phyloP scores from a whole-genome alignment of 1,284 basidiomycete genomes.

The Cutaneotrichosporon cavernicola region DNA sequence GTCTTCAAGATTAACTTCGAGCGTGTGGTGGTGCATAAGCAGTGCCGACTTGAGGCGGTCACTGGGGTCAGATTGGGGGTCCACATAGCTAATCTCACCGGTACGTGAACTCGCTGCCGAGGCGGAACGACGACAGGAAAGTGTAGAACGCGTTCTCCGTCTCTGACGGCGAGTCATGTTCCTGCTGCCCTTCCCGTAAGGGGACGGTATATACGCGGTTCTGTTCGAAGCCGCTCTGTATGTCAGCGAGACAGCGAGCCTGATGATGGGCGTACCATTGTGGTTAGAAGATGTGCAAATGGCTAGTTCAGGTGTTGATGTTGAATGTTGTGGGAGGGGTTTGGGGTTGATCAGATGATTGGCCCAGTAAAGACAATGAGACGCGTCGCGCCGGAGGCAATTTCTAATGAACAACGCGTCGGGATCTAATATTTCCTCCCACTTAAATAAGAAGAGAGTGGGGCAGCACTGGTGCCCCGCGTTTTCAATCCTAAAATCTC shows the following conservation, averaged over 20 bases:
- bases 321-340: not conserved
- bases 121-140: constrained; percentile 80
- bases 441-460: not conserved
- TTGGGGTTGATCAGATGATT: not conserved
- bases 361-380: not conserved
- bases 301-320: constrained; percentile 1
- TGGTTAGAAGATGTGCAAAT: not conserved
- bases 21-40: constrained; percentile 82
- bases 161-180: constrained; percentile 68
- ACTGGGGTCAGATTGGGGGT: constrained; percentile 53
- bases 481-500: not conserved
- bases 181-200: constrained; percentile 62
- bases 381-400: constrained; percentile 2
- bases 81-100: constrained; percentile 55
- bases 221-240: constrained; percentile 67
- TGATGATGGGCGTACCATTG: constrained; percentile 1
- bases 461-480: not conserved
- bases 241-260: constrained; percentile 3
- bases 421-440: not conserved
- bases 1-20: constrained; percentile 91
- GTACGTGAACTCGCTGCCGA: constrained; percentile 86
- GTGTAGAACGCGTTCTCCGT: constrained; percentile 76
- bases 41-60: constrained; percentile 88
- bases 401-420: not conserved
- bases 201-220: constrained; percentile 76